A percentile compares a stretch with the other conserved stretches of the same genome.
Evolutionary conservation across 139 green algal species (phyloP).

Genomic region (Asterochloris sp.): DNA sequence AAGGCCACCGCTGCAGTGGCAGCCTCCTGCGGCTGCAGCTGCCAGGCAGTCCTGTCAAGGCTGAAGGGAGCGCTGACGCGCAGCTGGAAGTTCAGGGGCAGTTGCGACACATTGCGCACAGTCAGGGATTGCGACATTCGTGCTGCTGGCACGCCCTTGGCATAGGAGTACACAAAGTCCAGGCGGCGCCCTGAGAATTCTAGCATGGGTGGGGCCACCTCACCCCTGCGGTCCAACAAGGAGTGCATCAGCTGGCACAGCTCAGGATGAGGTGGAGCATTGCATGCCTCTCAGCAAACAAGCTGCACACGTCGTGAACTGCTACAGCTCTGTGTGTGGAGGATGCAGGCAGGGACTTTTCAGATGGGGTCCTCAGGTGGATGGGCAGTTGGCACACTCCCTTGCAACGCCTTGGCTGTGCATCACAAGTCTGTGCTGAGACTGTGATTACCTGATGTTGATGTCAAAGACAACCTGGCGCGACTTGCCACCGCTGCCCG

Average conservation of each 20-base stretch:
- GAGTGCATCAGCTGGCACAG: no score
- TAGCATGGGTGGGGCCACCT: constrained; percentile 61
- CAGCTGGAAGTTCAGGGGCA: constrained; percentile 60
- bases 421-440: background rate
- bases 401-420: no score
- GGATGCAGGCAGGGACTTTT: no score
- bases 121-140: constrained; percentile 32
- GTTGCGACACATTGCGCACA: constrained; percentile 54
- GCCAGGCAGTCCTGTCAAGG: constrained; percentile 42
- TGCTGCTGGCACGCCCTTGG: constrained; percentile 25
- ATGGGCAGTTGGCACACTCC: no score
- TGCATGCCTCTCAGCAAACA: no score
- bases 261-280: no score
- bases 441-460: background rate
- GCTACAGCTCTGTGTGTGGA: no score
- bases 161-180: constrained; percentile 57
- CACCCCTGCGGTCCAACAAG: constrained; percentile 15
- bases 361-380: no score
- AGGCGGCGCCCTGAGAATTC: constrained; percentile 55
- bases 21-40: constrained; percentile 48
- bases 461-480: constrained; percentile 21
- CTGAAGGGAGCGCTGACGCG: constrained; percentile 50
- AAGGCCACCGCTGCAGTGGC: constrained; percentile 55
- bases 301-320: no score
- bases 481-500: constrained; percentile 15